These are phyloP conservation scores for Amanita rubescens DNA, from an alignment of 768 basidiomycete genomes.

Conservation along the genomic window DNA sequence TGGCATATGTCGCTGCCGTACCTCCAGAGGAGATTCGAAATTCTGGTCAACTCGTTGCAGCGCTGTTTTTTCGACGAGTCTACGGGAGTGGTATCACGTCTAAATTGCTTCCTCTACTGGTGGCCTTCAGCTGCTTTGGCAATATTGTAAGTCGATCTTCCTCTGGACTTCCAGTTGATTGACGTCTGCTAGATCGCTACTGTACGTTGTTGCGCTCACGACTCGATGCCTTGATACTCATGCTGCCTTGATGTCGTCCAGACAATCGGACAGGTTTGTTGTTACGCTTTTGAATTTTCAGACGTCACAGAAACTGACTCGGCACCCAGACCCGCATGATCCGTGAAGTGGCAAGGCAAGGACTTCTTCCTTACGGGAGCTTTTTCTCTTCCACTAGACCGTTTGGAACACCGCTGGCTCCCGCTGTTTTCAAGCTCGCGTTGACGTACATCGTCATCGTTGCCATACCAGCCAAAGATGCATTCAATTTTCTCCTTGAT, in stretches of 20 bases:
- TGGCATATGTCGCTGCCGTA: conserved; percentile 29
- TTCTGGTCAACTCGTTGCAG: conserved; percentile 28
- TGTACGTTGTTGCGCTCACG: conserved; percentile 12
- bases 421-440: conserved; percentile 31
- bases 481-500: conserved; percentile 32
- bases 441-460: conserved; percentile 36
- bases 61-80: conserved; percentile 25
- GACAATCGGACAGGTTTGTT: conserved; percentile 23
- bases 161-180: not conserved
- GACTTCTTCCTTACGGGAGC: conserved; percentile 39
- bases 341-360: conserved; percentile 46
- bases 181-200: conserved; percentile 20
- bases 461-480: conserved; percentile 27
- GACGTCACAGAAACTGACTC: not conserved
- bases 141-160: conserved; percentile 23
- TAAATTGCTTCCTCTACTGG: conserved; percentile 23
- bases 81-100: conserved; percentile 22
- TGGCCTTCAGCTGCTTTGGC: conserved; percentile 29
- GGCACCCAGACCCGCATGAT: conserved; percentile 33
- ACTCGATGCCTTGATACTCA: not conserved
- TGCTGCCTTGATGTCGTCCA: conserved; percentile 1
- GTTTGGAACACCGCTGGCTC: conserved; percentile 40
- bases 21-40: conserved; percentile 26
- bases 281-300: not conserved
- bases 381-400: conserved; percentile 43